Evolutionary conservation across 2,329 filamentous ascomycete species (phyloP), one percentile per base, ranked within the genome.

Genomic region (Metarhizium guizhouense): DNA sequence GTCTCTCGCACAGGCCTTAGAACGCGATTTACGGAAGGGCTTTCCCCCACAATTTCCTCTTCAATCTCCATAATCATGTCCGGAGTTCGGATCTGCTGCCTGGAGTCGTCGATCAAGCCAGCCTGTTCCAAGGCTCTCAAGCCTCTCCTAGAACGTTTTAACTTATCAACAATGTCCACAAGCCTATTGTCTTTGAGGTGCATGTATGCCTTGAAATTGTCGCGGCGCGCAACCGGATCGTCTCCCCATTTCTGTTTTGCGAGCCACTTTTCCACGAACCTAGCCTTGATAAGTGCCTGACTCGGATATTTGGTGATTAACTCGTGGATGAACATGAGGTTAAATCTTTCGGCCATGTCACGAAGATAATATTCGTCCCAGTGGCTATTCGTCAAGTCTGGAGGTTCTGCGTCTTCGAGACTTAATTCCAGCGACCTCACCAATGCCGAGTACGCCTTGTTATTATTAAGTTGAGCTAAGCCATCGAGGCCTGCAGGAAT

Each of bases 191-290:
- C 70, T 64, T 77, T 75, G 63, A 70, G 67, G 25, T 72, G 63
- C 70, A 78, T 68, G 66, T 83, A 81, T 34, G 74, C 68, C 25
- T 68, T 69, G 62, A 85, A 86, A 61, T 80, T 83, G 16, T 66
- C 70, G n/a, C 71, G 72, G 45, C 76, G 72, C 57, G 83, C 78
- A 54, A 80, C 76, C 2, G 77, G 70, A 1, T 70, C 70, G 18
- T 76, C 72, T 20, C 86, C 87, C 75, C 87, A 91, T 7, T 83
- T 80, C 67, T 91, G 89, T 62, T 81, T 83, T 38, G 76, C 79
- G n/a, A 92, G 77, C 88, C 88, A 92, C 55, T 81, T 83, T 58
- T 86, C 83, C 43, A 92, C 77, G 59, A 92, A 82, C 6, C 78
- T 78, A 42, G 85, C 83, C 65, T 82, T 76, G 55, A 86, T 71